phyloP scores from a whole-genome alignment of 2,329 filamentous ascomycete genomes.

The Pseudogymnoascus sp. region DNA sequence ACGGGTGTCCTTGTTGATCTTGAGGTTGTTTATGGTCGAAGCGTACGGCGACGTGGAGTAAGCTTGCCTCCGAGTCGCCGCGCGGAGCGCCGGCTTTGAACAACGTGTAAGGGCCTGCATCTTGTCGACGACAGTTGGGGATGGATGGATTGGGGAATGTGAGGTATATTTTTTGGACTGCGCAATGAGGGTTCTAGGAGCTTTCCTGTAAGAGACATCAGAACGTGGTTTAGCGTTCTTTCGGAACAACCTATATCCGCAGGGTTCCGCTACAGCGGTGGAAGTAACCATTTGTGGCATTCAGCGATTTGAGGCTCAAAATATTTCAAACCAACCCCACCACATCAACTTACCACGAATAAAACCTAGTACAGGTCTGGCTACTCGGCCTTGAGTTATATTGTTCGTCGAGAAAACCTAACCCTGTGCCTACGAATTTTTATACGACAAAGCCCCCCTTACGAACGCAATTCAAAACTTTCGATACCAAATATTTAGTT shows the following conservation, averaged over 20 bases:
- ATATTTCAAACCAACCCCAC: constrained; percentile 1
- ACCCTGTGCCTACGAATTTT: background rate
- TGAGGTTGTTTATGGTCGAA: constrained; percentile 73
- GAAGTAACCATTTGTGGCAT: background rate
- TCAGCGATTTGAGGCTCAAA: background rate
- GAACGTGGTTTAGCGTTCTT: constrained; percentile 5
- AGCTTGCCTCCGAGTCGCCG: constrained; percentile 61
- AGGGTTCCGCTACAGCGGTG: background rate
- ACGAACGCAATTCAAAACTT: background rate
- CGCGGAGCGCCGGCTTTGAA: constrained; percentile 58
- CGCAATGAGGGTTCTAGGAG: constrained; percentile 6
- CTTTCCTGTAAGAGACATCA: constrained; percentile 5
- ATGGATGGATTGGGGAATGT: constrained; percentile 7
- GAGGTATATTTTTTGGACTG: constrained; percentile 7
- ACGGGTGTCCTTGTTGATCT: constrained; percentile 88
- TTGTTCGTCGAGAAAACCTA: background rate
- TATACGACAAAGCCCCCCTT: background rate
- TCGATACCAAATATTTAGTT: background rate
- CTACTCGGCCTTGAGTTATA: background rate
- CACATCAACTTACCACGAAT: background rate
- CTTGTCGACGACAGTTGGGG: constrained; percentile 33
- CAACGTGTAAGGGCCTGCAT: constrained; percentile 85
- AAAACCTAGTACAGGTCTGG: background rate
- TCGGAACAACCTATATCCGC: background rate
- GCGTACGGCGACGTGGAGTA: constrained; percentile 67